Conservation (phyloP, 768 basidiomycete genomes). For the Hydnomerulius pinastri region DNA sequence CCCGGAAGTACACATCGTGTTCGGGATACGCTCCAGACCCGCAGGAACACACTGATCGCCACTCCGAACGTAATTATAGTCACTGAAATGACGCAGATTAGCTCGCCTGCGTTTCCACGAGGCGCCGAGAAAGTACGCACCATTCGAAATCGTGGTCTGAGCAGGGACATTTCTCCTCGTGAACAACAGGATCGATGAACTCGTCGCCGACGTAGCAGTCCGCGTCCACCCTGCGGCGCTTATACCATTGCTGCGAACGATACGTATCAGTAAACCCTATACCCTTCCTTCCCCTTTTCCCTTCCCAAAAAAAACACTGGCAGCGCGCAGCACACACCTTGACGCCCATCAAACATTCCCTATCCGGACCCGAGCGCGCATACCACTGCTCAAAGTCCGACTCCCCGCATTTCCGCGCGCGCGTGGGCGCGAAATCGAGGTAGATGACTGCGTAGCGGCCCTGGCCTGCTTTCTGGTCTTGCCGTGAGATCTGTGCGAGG, state of each 20-base stretch:
- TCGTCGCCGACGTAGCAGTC: constrained; percentile 91
- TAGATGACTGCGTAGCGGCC: constrained; percentile 72
- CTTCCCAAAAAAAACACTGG: not conserved
- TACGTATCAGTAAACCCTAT: not conserved
- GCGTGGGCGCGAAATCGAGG: constrained; percentile 79
- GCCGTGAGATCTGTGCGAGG: constrained; percentile 71
- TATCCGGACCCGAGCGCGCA: constrained; percentile 61
- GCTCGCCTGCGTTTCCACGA: too few species aligned
- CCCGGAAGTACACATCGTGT: constrained; percentile 60
- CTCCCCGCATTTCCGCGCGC: constrained; percentile 65
- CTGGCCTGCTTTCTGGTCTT: constrained; percentile 50
- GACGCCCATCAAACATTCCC: constrained; percentile 91
- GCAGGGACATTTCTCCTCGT: constrained; percentile 84
- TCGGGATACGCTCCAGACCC: constrained; percentile 86
- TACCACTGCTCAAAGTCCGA: constrained; percentile 89
- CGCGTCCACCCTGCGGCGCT: constrained; percentile 75
- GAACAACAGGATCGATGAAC: constrained; percentile 81
- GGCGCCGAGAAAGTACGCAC: constrained; percentile 43
- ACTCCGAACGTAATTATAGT: constrained; percentile 85
- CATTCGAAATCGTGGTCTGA: constrained; percentile 92
- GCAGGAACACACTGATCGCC: constrained; percentile 76
- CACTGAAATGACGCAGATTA: constrained; percentile 52
- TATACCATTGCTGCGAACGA: constrained; percentile 83
- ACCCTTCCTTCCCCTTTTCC: not conserved
- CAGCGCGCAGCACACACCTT: too few species aligned